These are phyloP conservation scores for Haplosporangium sp. DNA, from an alignment of 371 early-diverging fungal species.

Conservation along the genomic window DNA sequence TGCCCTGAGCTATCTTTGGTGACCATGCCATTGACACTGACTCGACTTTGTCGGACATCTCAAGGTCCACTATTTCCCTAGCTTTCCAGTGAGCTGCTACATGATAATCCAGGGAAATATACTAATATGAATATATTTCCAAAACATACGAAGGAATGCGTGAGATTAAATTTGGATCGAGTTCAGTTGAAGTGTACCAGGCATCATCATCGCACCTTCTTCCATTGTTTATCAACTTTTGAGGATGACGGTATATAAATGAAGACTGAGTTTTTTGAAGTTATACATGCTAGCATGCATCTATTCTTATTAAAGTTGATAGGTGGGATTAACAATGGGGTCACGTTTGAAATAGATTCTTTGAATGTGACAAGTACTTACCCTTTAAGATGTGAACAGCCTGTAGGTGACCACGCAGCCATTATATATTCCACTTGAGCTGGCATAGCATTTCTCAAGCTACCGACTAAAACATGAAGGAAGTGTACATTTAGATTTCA, in stretches of 20 bases:
- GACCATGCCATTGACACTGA: conserved; percentile 48
- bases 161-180: no score
- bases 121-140: conserved; percentile 3
- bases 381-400: conserved; percentile 39
- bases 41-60: conserved; percentile 36
- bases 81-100: conserved; percentile 30
- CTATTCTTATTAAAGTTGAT: conserved; percentile 2
- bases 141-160: not conserved
- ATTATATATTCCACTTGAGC: conserved; percentile 20
- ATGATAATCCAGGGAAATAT: conserved; percentile 21
- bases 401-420: conserved; percentile 50
- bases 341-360: not conserved
- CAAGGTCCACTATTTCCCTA: conserved; percentile 6
- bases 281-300: conserved; percentile 43
- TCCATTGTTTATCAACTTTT: conserved; percentile 27
- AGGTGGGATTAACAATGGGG: not conserved
- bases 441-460: conserved; percentile 23
- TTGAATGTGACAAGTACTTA: not conserved
- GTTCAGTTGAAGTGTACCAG: no score
- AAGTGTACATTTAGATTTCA: not conserved
- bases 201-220: conserved; percentile 18
- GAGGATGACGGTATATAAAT: conserved; percentile 33
- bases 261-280: conserved; percentile 31
- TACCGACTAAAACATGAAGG: conserved; percentile 13
- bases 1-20: conserved; percentile 30